Conservation (phyloP, 805 yeast species). For the Yarrowia sp. region DNA sequence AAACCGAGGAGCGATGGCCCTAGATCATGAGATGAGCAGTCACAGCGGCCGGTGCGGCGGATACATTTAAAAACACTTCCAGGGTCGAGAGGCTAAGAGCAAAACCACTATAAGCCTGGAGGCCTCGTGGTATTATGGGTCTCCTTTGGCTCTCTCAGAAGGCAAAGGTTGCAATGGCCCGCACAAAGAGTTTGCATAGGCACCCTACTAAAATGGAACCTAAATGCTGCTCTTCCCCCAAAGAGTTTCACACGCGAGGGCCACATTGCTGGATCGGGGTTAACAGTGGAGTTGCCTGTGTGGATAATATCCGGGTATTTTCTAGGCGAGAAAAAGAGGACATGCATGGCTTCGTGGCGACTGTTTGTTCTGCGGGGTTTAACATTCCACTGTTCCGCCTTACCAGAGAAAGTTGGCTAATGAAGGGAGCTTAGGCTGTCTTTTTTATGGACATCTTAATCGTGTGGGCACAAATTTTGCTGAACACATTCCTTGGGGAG, state of each 20-base stretch:
- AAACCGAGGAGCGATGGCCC: not conserved
- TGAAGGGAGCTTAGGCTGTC: slow-evolving; percentile 9
- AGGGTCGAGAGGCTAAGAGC: slow-evolving; percentile 5
- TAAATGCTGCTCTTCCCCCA: not conserved
- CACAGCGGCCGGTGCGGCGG: slow-evolving; percentile 1
- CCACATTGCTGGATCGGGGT: slow-evolving; percentile 12
- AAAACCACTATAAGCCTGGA: slow-evolving; percentile 1
- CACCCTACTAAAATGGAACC: slow-evolving; percentile 27
- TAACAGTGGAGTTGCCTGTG: not conserved
- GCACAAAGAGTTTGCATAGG: slow-evolving; percentile 24
- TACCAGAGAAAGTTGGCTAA: slow-evolving; percentile 27
- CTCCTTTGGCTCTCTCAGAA: not conserved
- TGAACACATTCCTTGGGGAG: slow-evolving; percentile 4
- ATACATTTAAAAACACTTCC: not conserved
- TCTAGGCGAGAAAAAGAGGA: not conserved
- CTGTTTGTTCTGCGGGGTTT: slow-evolving; percentile 10
- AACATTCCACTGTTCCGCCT: slow-evolving; percentile 26
- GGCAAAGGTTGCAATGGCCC: slow-evolving; percentile 23
- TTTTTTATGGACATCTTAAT: slow-evolving; percentile 34
- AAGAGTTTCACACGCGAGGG: not conserved
- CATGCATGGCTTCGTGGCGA: not conserved
- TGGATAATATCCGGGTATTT: no score
- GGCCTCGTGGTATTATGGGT: not conserved
- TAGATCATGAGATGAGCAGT: no score
- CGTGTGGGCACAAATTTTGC: not conserved